phyloP scores from a whole-genome alignment of 768 basidiomycete genomes.

The Pulveroboletus frians region DNA sequence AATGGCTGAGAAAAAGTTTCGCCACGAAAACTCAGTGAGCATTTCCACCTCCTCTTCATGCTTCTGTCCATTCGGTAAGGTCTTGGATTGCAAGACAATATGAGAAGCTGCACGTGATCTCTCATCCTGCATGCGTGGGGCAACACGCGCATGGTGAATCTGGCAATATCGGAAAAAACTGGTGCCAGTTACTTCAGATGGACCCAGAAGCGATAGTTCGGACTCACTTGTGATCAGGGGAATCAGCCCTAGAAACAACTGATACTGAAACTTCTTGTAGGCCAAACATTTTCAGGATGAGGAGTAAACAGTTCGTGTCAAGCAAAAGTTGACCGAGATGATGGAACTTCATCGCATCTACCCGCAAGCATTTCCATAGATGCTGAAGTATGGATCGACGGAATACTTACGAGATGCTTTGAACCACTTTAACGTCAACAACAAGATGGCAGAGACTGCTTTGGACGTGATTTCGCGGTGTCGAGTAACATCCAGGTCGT shows the following conservation, averaged over 20 bases:
- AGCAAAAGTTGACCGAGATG: slow-evolving; percentile 93
- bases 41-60: slow-evolving; percentile 87
- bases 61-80: slow-evolving; percentile 66
- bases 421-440: slow-evolving; percentile 94
- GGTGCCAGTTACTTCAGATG: slow-evolving; percentile 8
- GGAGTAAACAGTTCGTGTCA: slow-evolving; percentile 88
- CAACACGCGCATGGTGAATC: slow-evolving; percentile 64
- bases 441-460: slow-evolving; percentile 89
- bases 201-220: not conserved
- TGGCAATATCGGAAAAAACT: slow-evolving; percentile 98
- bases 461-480: slow-evolving; percentile 98
- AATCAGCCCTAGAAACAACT: slow-evolving; percentile 86
- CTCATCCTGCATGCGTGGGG: slow-evolving; percentile 57
- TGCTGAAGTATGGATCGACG: not conserved
- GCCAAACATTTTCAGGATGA: slow-evolving; percentile 98
- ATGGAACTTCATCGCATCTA: slow-evolving; percentile 98
- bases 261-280: slow-evolving; percentile 82
- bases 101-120: slow-evolving; percentile 59
- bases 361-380: not conserved
- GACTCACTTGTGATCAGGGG: slow-evolving; percentile 74
- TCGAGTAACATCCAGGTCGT: slow-evolving; percentile 89
- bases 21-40: slow-evolving; percentile 92
- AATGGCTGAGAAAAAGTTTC: slow-evolving; percentile 95
- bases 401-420: slow-evolving; percentile 85
- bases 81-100: slow-evolving; percentile 48